A percentile compares a stretch with the other conserved stretches of the same genome.
phyloP scores from a whole-genome alignment of 352 stramenopile genomes.

The Phytophthora nicotianae region DNA sequence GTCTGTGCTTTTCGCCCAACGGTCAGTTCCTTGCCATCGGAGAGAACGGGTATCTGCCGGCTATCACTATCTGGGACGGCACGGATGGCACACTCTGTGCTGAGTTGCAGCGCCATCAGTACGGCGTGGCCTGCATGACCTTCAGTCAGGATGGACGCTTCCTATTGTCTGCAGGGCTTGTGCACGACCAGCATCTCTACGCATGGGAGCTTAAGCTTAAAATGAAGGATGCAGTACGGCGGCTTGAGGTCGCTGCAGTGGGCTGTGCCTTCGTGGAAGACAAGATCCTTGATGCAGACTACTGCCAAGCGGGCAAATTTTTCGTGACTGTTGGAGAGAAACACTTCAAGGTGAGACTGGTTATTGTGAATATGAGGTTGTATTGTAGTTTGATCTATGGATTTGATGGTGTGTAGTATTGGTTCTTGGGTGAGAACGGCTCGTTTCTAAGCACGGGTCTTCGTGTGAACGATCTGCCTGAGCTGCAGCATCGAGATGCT shows the following conservation, averaged over 20 bases:
- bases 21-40: slow-evolving; percentile 87
- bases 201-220: slow-evolving; percentile 68
- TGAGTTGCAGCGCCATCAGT: slow-evolving; percentile 84
- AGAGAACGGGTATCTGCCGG: slow-evolving; percentile 84
- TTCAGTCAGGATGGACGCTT: slow-evolving; percentile 71
- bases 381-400: slow-evolving; percentile 1
- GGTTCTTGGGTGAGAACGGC: slow-evolving; percentile 62
- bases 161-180: slow-evolving; percentile 75
- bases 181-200: slow-evolving; percentile 85
- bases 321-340: slow-evolving; percentile 86
- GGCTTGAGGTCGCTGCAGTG: slow-evolving; percentile 33
- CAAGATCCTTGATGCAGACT: slow-evolving; percentile 78
- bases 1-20: slow-evolving; percentile 82
- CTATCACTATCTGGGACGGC: slow-evolving; percentile 89
- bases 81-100: slow-evolving; percentile 77
- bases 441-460: slow-evolving; percentile 61
- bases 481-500: slow-evolving; percentile 65
- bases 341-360: slow-evolving; percentile 64
- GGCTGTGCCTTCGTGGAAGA: slow-evolving; percentile 61
- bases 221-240: slow-evolving; percentile 15
- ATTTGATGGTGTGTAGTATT: slow-evolving; percentile 53
- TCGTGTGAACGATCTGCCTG: slow-evolving; percentile 54
- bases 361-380: neutral
- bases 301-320: slow-evolving; percentile 68
- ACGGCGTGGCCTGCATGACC: slow-evolving; percentile 79